Evolutionary conservation across 108 stramenopile genomes (phyloP).

Genomic region (Fragilaria crotonensis): DNA sequence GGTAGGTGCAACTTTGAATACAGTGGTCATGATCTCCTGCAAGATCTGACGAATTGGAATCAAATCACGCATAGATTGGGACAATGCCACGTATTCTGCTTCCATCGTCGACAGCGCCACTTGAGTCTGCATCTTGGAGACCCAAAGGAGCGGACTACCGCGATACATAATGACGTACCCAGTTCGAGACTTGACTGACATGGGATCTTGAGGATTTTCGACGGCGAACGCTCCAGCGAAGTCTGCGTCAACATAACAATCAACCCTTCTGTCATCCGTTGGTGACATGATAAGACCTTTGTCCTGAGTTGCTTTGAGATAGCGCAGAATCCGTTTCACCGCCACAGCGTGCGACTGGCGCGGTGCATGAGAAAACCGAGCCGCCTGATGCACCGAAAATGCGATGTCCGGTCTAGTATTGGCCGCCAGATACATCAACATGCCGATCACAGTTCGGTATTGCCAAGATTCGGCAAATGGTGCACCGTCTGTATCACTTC

Average conservation of each 20-base stretch:
- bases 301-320: constrained; percentile 26
- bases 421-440: constrained; percentile 17
- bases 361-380: constrained; percentile 23
- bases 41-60: constrained; percentile 25
- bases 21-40: constrained; percentile 1
- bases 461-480: constrained; percentile 19
- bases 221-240: constrained; percentile 26
- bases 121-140: constrained; percentile 24
- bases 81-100: constrained; percentile 36
- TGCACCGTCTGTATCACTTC: constrained; percentile 26
- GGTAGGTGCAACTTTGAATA: background rate
- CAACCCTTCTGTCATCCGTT: constrained; percentile 10
- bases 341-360: constrained; percentile 33
- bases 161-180: constrained; percentile 36
- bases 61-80: constrained; percentile 14
- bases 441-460: constrained; percentile 25
- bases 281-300: constrained; percentile 33
- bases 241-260: constrained; percentile 42
- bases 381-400: constrained; percentile 37
- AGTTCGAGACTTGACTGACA: constrained; percentile 31
- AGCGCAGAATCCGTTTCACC: constrained; percentile 40
- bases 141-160: constrained; percentile 39
- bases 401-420: constrained; percentile 21
- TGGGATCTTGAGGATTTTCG: constrained; percentile 17
- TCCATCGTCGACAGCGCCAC: constrained; percentile 34